Conservation (phyloP, 129 eudicot genomes). For the Tagetes erecta region DNA sequence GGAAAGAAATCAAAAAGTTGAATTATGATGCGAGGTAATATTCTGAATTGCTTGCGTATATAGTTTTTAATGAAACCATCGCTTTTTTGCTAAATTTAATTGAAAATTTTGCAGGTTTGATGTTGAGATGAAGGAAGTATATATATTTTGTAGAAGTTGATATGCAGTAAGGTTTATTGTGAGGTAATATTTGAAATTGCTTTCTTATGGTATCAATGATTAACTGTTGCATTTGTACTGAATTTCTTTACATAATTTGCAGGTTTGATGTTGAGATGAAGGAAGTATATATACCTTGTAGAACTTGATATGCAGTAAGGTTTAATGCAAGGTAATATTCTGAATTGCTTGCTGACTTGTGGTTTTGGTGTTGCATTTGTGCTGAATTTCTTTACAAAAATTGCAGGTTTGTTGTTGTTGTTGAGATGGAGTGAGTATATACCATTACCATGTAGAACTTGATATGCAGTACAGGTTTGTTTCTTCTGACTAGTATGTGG, state of each 20-base stretch:
- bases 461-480: constrained; percentile 26
- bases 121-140: constrained; percentile 16
- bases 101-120: constrained; percentile 24
- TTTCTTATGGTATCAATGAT: background rate
- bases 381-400: constrained; percentile 12
- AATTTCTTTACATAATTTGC: constrained; percentile 15
- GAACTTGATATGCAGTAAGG: constrained; percentile 25
- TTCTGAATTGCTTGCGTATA: background rate
- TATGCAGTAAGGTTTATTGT: no score
- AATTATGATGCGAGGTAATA: constrained; percentile 46
- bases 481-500: constrained; percentile 21
- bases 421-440: constrained; percentile 9
- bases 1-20: constrained; percentile 65
- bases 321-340: background rate
- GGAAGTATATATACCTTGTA: constrained; percentile 12
- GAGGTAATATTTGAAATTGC: background rate
- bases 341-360: no score
- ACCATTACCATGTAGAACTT: constrained; percentile 4
- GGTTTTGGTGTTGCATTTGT: background rate
- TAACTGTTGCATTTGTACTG: constrained; percentile 11
- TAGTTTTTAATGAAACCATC: background rate
- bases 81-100: constrained; percentile 17
- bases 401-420: constrained; percentile 23
- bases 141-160: background rate
- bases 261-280: constrained; percentile 23